Conservation (phyloP, 202 grass and related monocot genomes). For the Panicum virgatum region DNA sequence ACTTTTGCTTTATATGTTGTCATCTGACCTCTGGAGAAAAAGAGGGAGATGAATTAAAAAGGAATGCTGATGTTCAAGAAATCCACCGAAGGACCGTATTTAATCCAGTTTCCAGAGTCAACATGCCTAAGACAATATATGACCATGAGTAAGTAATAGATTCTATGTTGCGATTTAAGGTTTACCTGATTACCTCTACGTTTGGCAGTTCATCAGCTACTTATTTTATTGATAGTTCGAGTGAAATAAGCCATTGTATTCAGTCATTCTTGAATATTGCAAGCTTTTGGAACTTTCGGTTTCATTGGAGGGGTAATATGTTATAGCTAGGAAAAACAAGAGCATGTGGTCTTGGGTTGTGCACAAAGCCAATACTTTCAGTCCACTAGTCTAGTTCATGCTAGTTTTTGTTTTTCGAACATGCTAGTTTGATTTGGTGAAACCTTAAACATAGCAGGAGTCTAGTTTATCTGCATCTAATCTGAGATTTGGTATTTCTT, state of each 20-base stretch:
- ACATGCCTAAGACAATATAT: constrained; percentile 73
- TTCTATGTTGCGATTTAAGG: background rate
- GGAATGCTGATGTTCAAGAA: constrained; percentile 94
- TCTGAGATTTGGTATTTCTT: constrained; percentile 32
- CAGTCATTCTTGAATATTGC: constrained; percentile 3
- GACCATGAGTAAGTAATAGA: constrained; percentile 77
- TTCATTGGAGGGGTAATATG: background rate
- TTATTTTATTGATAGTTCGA: constrained; percentile 12
- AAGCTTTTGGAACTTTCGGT: background rate
- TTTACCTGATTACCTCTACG: constrained; percentile 20
- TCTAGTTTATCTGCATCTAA: background rate
- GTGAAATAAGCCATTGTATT: background rate
- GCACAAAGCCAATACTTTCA: background rate
- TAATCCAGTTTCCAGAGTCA: constrained; percentile 60
- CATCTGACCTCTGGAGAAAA: constrained; percentile 93
- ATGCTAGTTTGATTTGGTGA: constrained; percentile 3
- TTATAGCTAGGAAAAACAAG: background rate
- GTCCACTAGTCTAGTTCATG: constrained; percentile 17
- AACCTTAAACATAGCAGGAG: background rate
- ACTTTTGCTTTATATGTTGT: constrained; percentile 94
- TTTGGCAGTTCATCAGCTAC: constrained; percentile 4
- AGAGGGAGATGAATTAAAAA: constrained; percentile 76
- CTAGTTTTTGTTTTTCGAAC: background rate
- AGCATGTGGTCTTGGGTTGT: background rate
- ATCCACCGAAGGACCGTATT: constrained; percentile 86